Base-by-base conservation (phyloP, 225 moss, liverwort and hornwort genomes). In the Polytrichum formosum region DNA sequence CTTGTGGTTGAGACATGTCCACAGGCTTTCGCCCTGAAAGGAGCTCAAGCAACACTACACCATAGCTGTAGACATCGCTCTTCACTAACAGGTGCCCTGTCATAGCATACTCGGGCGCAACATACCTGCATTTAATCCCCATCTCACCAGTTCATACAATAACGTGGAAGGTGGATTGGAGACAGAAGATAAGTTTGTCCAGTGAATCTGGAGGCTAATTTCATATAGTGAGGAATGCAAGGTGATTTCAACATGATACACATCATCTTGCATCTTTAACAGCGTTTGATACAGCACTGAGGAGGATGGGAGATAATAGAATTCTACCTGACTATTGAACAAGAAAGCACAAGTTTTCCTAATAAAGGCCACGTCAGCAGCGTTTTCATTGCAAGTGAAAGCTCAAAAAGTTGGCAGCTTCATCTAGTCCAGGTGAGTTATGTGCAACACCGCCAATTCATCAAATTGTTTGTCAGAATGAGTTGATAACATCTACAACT, bases 31-130 rank as follows among this genome's bases (percentile, higher is more conserved):
- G 85, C 46, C 92, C 94, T 1, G 90, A 86, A 7, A 92, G 84
- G 5, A 94, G 77, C 84, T 94, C 92, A 29, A 94, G 81, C 37
- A 94, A 79, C 33, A 94, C 94, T 26, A 94, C 94, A 28, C 94
- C 94, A 65, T 92, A 95, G 73, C 94, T 95, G 75, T 95, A 95
- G 26, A 95, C 94, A 71, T 95, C 94, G 71, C 92, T 95, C 84
- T 95, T 95, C 26, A 92, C 94, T 6, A 92, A 77, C 23, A 92
- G 82, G 37, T 90, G 92, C 25, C 94, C 94, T n/a, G 94, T 92
- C 94, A 92, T 95, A 29, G 90, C 94, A 69, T 95, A 95, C 76
- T 95, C 94, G 13, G 94, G 94, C 4, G 92, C 94, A 28, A 95
- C 92, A 61, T 88, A 88, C 66, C 88, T 87, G 81, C 76, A 68